Percentiles rank a stretch among this genome's conserved stretches.
Evolutionary conservation across 2,329 filamentous ascomycete species (phyloP).

Genomic region (Pseudogymnoascus sp.): DNA sequence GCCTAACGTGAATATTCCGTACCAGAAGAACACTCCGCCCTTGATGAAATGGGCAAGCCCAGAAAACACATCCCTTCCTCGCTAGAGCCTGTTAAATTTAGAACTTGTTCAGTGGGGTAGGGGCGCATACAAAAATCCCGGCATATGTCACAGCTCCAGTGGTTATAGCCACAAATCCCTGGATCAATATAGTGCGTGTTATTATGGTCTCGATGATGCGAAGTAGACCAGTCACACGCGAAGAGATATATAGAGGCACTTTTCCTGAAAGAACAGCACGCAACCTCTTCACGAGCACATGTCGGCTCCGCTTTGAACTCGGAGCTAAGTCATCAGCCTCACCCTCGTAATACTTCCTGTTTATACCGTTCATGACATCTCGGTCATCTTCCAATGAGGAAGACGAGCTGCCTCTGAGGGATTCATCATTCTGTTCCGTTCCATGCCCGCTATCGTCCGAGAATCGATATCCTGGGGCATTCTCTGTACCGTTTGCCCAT

Average conservation of each 20-base stretch:
- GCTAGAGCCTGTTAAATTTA: slow-evolving; percentile 35
- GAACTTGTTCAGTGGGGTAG: neutral
- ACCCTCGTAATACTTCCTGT: slow-evolving; percentile 25
- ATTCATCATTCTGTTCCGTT: slow-evolving; percentile 60
- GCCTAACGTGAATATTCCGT: slow-evolving; percentile 73
- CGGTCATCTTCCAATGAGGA: slow-evolving; percentile 49
- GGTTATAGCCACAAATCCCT: slow-evolving; percentile 65
- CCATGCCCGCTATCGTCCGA: slow-evolving; percentile 66
- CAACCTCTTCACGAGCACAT: neutral
- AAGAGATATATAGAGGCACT: slow-evolving; percentile 42
- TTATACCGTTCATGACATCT: slow-evolving; percentile 14
- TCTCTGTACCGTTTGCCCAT: slow-evolving; percentile 31
- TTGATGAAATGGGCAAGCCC: slow-evolving; percentile 88
- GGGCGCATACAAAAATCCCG: slow-evolving; percentile 68
- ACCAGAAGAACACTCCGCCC: slow-evolving; percentile 86
- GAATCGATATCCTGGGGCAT: slow-evolving; percentile 33
- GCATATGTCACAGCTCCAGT: slow-evolving; percentile 70
- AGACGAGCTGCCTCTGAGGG: slow-evolving; percentile 54
- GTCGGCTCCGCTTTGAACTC: neutral
- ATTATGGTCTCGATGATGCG: slow-evolving; percentile 57
- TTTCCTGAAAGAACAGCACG: neutral
- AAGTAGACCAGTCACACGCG: slow-evolving; percentile 37
- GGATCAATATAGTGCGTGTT: slow-evolving; percentile 67
- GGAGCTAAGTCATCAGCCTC: slow-evolving; percentile 27
- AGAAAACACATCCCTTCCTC: slow-evolving; percentile 61